These are phyloP conservation scores for Suillus cothurnatus DNA, from an alignment of 768 basidiomycete genomes.

Conservation along the genomic window DNA sequence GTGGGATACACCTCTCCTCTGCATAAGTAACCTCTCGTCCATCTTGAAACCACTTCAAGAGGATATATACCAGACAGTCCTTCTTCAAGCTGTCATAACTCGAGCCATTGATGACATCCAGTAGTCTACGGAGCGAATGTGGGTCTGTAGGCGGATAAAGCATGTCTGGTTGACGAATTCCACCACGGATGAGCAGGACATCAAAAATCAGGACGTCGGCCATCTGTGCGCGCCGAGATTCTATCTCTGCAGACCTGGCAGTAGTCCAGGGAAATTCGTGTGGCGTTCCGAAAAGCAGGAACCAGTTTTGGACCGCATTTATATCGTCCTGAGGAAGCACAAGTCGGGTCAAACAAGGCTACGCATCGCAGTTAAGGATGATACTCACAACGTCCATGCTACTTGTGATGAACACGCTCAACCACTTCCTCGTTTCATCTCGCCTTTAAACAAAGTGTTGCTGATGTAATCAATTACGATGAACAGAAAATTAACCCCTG, in stretches of 20 bases:
- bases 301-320: constrained; percentile 23
- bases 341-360: neutral
- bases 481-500: constrained; percentile 4
- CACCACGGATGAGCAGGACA: constrained; percentile 66
- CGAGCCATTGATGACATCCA: constrained; percentile 62
- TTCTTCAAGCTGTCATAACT: constrained; percentile 77
- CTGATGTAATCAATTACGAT: constrained; percentile 2
- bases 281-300: constrained; percentile 51
- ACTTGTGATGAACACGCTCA: neutral
- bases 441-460: neutral
- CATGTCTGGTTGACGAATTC: constrained; percentile 57
- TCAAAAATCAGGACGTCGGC: constrained; percentile 73
- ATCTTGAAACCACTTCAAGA: constrained; percentile 80
- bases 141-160: constrained; percentile 71
- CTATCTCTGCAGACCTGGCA: constrained; percentile 56
- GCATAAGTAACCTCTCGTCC: constrained; percentile 49
- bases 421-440: neutral
- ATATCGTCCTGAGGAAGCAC: constrained; percentile 18
- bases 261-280: constrained; percentile 62
- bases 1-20: constrained; percentile 63
- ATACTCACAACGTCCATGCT: constrained; percentile 32
- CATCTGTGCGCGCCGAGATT: constrained; percentile 60
- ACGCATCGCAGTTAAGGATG: constrained; percentile 5
- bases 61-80: constrained; percentile 78
- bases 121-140: constrained; percentile 52